Evolutionary conservation across 192 early-diverging fungal species (phyloP), one percentile per base, ranked within the genome.

Genomic region (Pilobolus umbonatus): DNA sequence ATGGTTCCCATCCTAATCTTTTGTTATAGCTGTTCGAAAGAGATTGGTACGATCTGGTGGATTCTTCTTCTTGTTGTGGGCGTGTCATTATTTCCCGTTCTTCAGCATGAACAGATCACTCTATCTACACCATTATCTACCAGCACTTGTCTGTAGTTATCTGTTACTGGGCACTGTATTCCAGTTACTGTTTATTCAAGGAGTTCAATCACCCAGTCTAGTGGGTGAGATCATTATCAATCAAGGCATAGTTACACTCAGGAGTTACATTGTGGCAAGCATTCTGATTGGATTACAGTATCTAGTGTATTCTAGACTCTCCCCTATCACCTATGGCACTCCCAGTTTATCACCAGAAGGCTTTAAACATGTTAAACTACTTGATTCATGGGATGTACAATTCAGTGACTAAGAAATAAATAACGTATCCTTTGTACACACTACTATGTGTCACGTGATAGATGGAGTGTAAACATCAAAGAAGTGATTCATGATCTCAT

Each of bases 41-140:
- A 68, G 83, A 47, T 73, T 86, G 44, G 77, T 75, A 54, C 74
- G 73, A 56, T 74, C 76, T 19, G 77, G 78, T 46, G 90, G 90
- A 35, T 94, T 94, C 78, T 80, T 96, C 61, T 85, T 89, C 56
- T 62, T 93, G 40, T 85, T 81, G 42, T 98, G 92, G 89, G 63
- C 74, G 14, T 64, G 92, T 55, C 94, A 97, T 65, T 97, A 90
- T 63, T 34, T 91, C 9, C 94, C 95, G 29, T 96, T 95, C 78
- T 94, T 90, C 65, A 60, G 93, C 26, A 91, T 93, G 89, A 92
- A 90, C 31, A 83, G 95, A 36, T 82, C 89, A 47, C 78, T 94
- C 4, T 98, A 95, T 68, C 65, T 98, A 58, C 95, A 98, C 75
- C 95, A 98, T 73, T 98, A 98, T 69, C 71, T 96, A 57, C 94